Evolutionary conservation across 257 asterid species (phyloP).

Genomic region (Verbascum thapsus): DNA sequence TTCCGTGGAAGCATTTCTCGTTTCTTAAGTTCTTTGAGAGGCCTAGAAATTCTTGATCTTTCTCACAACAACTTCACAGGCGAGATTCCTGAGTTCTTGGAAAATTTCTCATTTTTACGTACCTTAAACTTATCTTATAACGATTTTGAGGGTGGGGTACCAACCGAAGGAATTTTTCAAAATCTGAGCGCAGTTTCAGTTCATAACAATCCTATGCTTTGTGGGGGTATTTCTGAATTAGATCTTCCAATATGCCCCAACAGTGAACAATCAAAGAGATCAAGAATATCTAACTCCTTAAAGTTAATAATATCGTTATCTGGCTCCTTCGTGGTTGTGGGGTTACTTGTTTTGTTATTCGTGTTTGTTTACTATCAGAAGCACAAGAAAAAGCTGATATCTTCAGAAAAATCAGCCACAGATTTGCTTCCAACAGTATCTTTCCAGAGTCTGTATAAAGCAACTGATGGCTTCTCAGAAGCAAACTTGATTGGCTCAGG

Average conservation of each 20-base stretch:
- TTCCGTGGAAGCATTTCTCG: conserved; percentile 32
- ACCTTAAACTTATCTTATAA: conserved; percentile 39
- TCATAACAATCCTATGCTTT: conserved; percentile 32
- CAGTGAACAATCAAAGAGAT: background rate
- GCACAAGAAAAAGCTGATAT: background rate
- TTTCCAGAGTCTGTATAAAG: conserved; percentile 24
- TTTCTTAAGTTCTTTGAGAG: conserved; percentile 25
- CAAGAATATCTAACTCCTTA: background rate
- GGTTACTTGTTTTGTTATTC: background rate
- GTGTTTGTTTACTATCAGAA: background rate
- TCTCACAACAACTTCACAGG: conserved; percentile 41
- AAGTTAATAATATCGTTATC: conserved; percentile 13
- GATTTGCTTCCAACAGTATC: conserved; percentile 15
- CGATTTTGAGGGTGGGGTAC: conserved; percentile 38
- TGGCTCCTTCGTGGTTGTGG: conserved; percentile 3
- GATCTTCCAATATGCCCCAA: conserved; percentile 23
- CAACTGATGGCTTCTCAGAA: conserved; percentile 40
- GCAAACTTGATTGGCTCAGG: conserved; percentile 25
- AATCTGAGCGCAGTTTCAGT: conserved; percentile 27
- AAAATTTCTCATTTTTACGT: conserved; percentile 21
- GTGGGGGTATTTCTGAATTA: conserved; percentile 33
- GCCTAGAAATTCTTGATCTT: conserved; percentile 26
- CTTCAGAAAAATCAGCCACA: background rate
- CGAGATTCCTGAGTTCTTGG: conserved; percentile 31
- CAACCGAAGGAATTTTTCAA: conserved; percentile 28